These are phyloP conservation scores for Letharia columbiana DNA, from an alignment of 495 filamentous ascomycete species.

Conservation along the genomic window DNA sequence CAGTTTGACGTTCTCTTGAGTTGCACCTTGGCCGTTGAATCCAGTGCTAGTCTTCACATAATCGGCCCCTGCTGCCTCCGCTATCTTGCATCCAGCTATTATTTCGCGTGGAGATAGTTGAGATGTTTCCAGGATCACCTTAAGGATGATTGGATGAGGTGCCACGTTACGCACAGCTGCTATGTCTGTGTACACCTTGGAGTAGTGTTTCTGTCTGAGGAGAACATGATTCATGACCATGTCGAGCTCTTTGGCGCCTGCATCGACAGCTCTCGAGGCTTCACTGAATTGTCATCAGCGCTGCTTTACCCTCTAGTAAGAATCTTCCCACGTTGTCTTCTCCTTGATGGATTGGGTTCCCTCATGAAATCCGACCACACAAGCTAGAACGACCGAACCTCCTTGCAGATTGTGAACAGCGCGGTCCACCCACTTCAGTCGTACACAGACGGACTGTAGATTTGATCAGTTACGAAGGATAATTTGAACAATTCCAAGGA, in stretches of 20 bases:
- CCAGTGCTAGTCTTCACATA: slow-evolving; percentile 67
- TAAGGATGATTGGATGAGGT: slow-evolving; percentile 42
- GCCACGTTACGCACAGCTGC: slow-evolving; percentile 45
- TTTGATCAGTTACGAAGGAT: not conserved
- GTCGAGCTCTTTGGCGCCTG: slow-evolving; percentile 57
- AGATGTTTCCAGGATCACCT: slow-evolving; percentile 61
- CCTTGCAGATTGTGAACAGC: slow-evolving; percentile 45
- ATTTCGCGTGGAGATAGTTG: slow-evolving; percentile 47
- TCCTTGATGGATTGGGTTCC: slow-evolving; percentile 46
- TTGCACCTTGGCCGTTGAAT: slow-evolving; percentile 54
- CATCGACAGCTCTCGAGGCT: slow-evolving; percentile 44
- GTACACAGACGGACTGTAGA: slow-evolving; percentile 46
- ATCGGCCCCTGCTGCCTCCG: slow-evolving; percentile 50
- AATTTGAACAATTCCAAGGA: slow-evolving; percentile 16
- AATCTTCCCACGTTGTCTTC: slow-evolving; percentile 38
- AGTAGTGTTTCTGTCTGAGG: slow-evolving; percentile 43
- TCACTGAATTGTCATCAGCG: slow-evolving; percentile 33
- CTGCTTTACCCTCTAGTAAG: slow-evolving; percentile 13
- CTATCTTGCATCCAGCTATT: slow-evolving; percentile 50
- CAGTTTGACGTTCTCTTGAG: slow-evolving; percentile 44
- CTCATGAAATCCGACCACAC: slow-evolving; percentile 61
- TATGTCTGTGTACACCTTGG: slow-evolving; percentile 49
- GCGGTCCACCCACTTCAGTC: slow-evolving; percentile 43
- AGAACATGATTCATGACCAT: slow-evolving; percentile 56
- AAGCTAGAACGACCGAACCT: slow-evolving; percentile 46